Evolutionary conservation across 2,329 filamentous ascomycete genomes (phyloP), one percentile per base, ranked within the genome.

Genomic region (Furcasterigmium sp.): DNA sequence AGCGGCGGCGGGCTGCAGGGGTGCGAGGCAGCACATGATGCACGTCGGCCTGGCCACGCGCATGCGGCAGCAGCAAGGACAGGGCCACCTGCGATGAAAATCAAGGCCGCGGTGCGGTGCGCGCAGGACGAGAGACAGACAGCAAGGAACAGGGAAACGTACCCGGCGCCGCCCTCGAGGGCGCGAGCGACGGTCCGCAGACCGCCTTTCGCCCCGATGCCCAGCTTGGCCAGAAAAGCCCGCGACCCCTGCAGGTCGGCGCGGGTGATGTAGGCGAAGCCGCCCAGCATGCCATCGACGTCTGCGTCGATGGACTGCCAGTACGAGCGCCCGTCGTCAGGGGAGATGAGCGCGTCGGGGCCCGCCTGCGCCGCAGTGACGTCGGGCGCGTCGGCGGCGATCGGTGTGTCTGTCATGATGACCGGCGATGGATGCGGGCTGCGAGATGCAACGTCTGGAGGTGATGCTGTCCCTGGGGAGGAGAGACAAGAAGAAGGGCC

Each of bases 271-370:
- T 43, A 81, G 73, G 11, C 68, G 45, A 70, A 69, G 63, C 91
- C 87, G 48, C 88, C 90, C 2, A 95, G 82, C 84, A 93, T 91
- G 56, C 88, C 87, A 53, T 85, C 76, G 37, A 69, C 62, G 40
- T 72, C 64, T 34, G 70, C 66, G 2, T 62, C 60, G 41, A 70
- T 54, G 18, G 56, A 53, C 41, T 73, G 56, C 75, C 74, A 78
- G 57, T 78, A 78, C 19, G 57, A 53, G 14, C 61, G 61, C 13
- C 65, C 62, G 37, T 65, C 63, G 11, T 57, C 57, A 2, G 54
- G 54, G 42, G 55, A 58, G 46, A 69, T 63, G 10, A 55, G 50
- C 10, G 59, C 55, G 42, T 69, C 63, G n/a, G 62, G 47, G n/a
- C n/a, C n/a, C n/a, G 49, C 44, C 28, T 34, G 23, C 23, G 11